Evolutionary conservation across 208 protist genomes (phyloP), one percentile per base, ranked within the genome.

Genomic region (Trypanosoma congolense): DNA sequence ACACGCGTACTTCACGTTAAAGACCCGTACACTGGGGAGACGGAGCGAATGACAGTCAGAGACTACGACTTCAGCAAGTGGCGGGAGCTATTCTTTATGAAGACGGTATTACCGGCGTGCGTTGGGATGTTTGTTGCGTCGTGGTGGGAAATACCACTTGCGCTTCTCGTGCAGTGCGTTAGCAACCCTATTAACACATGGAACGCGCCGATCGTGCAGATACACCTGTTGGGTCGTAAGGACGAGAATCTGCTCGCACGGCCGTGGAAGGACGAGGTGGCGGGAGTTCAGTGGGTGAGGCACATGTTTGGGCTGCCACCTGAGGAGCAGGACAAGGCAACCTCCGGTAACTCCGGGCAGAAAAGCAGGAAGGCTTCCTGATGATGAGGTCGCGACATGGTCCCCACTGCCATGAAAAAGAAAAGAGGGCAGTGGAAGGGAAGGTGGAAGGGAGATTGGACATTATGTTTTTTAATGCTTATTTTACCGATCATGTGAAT

Each of bases 151-250:
- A 74, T 83, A 25, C 48, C 72, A 6, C 83, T 90, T 46, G 80
- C 85, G n/a, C 71, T 93, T 26, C 54, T 95, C n/a, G 48, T 93
- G 18, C 89, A 95, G 75, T 83, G 77, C 56, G 26, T 90, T 22
- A 86, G 66, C 55, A 92, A 93, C 70, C 85, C 89, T 12, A 65
- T 73, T 43, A 60, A 63, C 5, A 16, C 92, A 3, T 95, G 77
- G 47, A 46, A 75, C 31, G 75, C 56, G 6, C 74, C 82, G 57
- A 65, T 95, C 35, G 78, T 81, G 41, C 75, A 77, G 52, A 56
- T 92, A 4, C 74, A 95, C 68, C 45, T 88, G 36, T 61, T 62
- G 19, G 55, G 68, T 10, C 43, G 77, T 28, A 43, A 46, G 43
- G 79, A 68, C 31, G 76, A 80, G 59, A 68, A 67, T 19, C 58